Evolutionary conservation across 371 early-diverging fungal species (phyloP), one percentile per base, ranked within the genome.

Genomic region (Apophysomyces sp.): DNA sequence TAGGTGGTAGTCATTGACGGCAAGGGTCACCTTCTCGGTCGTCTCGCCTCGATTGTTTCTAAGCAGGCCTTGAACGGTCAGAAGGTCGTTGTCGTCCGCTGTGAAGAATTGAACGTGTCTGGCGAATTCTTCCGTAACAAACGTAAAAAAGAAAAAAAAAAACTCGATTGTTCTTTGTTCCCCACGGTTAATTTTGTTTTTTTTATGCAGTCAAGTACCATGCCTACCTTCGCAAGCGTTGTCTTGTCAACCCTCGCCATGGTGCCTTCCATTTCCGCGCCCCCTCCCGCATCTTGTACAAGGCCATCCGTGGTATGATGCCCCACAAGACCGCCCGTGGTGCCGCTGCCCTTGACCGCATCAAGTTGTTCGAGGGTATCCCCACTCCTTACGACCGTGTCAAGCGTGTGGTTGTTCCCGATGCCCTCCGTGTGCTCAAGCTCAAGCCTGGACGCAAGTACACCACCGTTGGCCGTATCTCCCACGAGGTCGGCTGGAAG

Each of bases 221-320:
- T 78, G 87, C 86, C 73, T 99, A 92, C 91, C 88, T 98, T 82
- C 92, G 92, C 85, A 99, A 99, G 94, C 98, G 99, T 77, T 94
- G 94, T 82, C 71, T 96, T 77, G 94, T 98, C 73, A 99, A 99
- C 91, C 99, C 99, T 76, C 93, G 90, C 72, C 65, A 69, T 66
- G 99, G 99, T 73, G 92, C 99, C 49, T 99, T 97, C 94, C 99
- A 99, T 82, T 98, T 96, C 93, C 91, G 93, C 68, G 98, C 98
- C 68, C 99, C 99, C 57, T 95, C 96, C 61, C 95, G 95, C 78
- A 94, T 96, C 86, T 94, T 99, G 86, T 94, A 91, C 87, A 94
- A 96, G 78, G 88, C 95, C 41, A 86, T 99, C 77, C 94, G 98
- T 69, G 98, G 99, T 71, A 99, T 99, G 99, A 78, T 99, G 71